Conservation (phyloP, 108 stramenopile genomes). For the Skeletonema tropicum region DNA sequence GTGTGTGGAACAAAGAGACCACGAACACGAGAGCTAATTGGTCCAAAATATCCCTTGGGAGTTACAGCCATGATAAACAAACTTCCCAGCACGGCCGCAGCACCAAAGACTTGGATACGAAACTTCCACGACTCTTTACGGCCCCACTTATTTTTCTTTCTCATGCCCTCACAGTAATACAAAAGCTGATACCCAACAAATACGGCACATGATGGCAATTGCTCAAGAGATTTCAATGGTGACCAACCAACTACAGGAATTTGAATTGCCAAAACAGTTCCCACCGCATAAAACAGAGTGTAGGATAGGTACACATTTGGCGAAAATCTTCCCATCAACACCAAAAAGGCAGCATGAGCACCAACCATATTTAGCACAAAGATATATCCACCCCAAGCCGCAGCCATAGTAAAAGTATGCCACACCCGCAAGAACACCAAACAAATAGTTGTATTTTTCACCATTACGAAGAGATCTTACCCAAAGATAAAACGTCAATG, state of each 20-base stretch:
- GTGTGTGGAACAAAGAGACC: constrained; percentile 92
- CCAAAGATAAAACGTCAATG: constrained; percentile 96
- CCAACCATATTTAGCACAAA: constrained; percentile 98
- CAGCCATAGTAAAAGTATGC: constrained; percentile 96
- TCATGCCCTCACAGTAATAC: constrained; percentile 69
- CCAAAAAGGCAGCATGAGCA: constrained; percentile 87
- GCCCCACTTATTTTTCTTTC: constrained; percentile 51
- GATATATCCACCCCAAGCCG: constrained; percentile 97
- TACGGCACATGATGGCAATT: constrained; percentile 75
- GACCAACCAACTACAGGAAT: constrained; percentile 92
- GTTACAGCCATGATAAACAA: constrained; percentile 60
- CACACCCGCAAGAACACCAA: constrained; percentile 70
- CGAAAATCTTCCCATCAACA: constrained; percentile 85
- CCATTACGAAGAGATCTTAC: constrained; percentile 65
- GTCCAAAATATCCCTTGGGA: constrained; percentile 95
- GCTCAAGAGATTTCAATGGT: constrained; percentile 90
- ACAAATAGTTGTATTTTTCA: constrained; percentile 54
- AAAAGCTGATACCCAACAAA: constrained; percentile 81
- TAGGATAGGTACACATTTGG: constrained; percentile 89
- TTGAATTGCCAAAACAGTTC: constrained; percentile 93
- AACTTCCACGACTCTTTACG: constrained; percentile 64
- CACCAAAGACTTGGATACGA: constrained; percentile 60
- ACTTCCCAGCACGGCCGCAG: constrained; percentile 47
- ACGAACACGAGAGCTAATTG: constrained; percentile 79
- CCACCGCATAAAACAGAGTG: constrained; percentile 91